A percentile compares a stretch with the other conserved stretches of the same genome.
Evolutionary conservation across 2,329 filamentous ascomycete genomes (phyloP).

Genomic region (Nemania serpens): DNA sequence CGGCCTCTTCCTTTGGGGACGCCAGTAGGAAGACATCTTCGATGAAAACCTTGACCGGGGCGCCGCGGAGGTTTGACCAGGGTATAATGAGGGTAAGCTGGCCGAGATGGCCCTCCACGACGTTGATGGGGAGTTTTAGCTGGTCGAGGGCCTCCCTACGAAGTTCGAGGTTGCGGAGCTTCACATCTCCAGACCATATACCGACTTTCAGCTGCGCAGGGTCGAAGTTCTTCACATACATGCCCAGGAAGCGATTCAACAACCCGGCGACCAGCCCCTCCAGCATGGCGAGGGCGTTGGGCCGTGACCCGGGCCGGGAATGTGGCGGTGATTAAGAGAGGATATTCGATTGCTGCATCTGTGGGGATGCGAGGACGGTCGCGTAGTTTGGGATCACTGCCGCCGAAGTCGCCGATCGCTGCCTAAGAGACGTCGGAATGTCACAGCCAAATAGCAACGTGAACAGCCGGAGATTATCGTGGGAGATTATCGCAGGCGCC

Average conservation of each 20-base stretch:
- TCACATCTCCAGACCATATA: conserved; percentile 98
- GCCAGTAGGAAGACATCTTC: conserved; percentile 96
- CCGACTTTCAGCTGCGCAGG: conserved; percentile 96
- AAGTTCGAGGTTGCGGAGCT: conserved; percentile 88
- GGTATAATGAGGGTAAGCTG: conserved; percentile 91
- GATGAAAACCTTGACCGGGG: conserved; percentile 92
- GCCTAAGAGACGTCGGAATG: background rate
- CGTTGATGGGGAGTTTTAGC: conserved; percentile 93
- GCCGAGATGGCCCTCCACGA: conserved; percentile 92
- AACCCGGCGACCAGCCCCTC: conserved; percentile 95
- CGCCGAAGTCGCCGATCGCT: background rate
- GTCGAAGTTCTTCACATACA: conserved; percentile 99
- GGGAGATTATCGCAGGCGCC: background rate
- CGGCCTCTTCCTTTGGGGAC: conserved; percentile 91
- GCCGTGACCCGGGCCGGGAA: conserved; percentile 76
- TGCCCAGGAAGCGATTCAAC: conserved; percentile 98
- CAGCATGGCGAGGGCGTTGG: conserved; percentile 73
- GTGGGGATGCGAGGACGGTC: conserved; percentile 14
- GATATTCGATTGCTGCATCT: conserved; percentile 40
- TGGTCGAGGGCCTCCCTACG: conserved; percentile 95
- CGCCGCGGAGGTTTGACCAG: conserved; percentile 94
- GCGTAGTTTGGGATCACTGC: background rate
- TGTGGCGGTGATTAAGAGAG: conserved; percentile 35
- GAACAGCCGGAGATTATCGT: background rate
- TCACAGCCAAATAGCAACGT: background rate